Conservation (phyloP, 164 flowering plant species). For the Stephania japonica region DNA sequence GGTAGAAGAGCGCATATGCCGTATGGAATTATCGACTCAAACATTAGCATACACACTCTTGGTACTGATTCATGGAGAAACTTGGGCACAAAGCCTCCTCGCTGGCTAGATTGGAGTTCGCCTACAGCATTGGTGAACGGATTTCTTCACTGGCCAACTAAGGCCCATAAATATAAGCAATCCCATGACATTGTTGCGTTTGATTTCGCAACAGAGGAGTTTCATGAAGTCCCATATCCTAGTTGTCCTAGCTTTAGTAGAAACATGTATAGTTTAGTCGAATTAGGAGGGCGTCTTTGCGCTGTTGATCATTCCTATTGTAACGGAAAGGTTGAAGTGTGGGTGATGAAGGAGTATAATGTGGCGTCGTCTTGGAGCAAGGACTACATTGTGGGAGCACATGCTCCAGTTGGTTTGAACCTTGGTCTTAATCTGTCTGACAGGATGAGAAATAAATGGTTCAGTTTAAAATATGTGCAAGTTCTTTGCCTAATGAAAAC, state of each 20-base stretch:
- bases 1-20: neutral
- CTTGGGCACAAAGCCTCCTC: slow-evolving; percentile 17
- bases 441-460: slow-evolving; percentile 3
- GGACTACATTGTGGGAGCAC: slow-evolving; percentile 17
- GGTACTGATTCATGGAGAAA: slow-evolving; percentile 27
- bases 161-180: neutral
- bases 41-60: neutral
- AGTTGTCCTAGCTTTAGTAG: slow-evolving; percentile 12
- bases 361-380: slow-evolving; percentile 34
- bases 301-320: slow-evolving; percentile 15
- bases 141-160: slow-evolving; percentile 30
- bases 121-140: slow-evolving; percentile 25
- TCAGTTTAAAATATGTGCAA: slow-evolving; percentile 14
- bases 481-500: slow-evolving; percentile 4
- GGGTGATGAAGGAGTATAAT: slow-evolving; percentile 35
- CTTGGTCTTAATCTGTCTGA: slow-evolving; percentile 7
- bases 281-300: slow-evolving; percentile 21
- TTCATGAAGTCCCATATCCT: slow-evolving; percentile 25
- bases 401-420: slow-evolving; percentile 25
- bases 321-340: slow-evolving; percentile 25
- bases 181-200: slow-evolving; percentile 18
- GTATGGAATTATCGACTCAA: neutral
- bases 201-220: slow-evolving; percentile 27
- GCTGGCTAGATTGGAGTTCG: slow-evolving; percentile 17
- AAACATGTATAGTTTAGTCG: slow-evolving; percentile 15